These are phyloP conservation scores for Glycine latifolia DNA, from an alignment of 306 rosid genomes.

Conservation along the genomic window DNA sequence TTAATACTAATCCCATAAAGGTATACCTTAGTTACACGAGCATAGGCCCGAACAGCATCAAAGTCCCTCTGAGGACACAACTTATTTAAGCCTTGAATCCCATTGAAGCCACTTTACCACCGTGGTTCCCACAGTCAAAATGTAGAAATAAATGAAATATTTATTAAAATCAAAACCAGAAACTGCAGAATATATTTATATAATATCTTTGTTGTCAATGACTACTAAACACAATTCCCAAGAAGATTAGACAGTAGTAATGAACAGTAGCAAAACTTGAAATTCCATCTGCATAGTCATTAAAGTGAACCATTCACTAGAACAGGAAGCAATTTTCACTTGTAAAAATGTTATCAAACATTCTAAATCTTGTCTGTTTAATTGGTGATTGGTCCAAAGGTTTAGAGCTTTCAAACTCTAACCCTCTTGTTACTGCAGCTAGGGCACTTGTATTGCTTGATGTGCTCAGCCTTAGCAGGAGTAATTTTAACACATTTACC, in stretches of 20 bases:
- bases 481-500: constrained; percentile 93
- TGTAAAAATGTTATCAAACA: constrained; percentile 61
- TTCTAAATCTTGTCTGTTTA: constrained; percentile 56
- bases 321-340: constrained; percentile 61
- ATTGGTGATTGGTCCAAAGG: constrained; percentile 45
- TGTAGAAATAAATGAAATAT: constrained; percentile 41
- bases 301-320: constrained; percentile 70
- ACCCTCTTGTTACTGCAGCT: constrained; percentile 92
- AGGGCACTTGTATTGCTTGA: constrained; percentile 96
- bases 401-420: constrained; percentile 66
- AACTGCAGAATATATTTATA: constrained; percentile 52
- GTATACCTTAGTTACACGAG: constrained; percentile 16
- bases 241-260: constrained; percentile 59
- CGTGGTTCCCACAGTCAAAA: constrained; percentile 11
- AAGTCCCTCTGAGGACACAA: constrained; percentile 27
- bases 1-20: constrained; percentile 17
- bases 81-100: constrained; percentile 10
- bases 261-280: constrained; percentile 75
- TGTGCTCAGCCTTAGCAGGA: constrained; percentile 95
- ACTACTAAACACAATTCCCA: constrained; percentile 67
- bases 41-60: constrained; percentile 22
- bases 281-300: constrained; percentile 68
- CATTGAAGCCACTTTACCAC: constrained; percentile 17
- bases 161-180: constrained; percentile 47
- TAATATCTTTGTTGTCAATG: constrained; percentile 57